These are phyloP conservation scores for Naumovozyma baii DNA, from an alignment of 805 yeast genomes.

Conservation along the genomic window DNA sequence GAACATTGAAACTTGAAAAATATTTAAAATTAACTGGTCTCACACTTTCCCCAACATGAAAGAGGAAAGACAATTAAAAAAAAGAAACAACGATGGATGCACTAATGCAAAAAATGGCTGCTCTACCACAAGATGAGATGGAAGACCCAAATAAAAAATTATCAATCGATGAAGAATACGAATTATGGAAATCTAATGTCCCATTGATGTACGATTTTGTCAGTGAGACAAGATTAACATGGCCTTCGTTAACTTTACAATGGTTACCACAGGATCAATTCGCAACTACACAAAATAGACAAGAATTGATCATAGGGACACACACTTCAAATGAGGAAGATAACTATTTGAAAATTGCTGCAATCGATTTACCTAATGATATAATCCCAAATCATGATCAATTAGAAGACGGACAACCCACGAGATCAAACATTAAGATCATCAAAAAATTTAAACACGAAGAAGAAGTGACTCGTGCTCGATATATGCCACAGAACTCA, in stretches of 20 bases:
- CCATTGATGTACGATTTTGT: conserved; percentile 77
- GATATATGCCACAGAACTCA: conserved; percentile 56
- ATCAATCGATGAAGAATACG: conserved; percentile 47
- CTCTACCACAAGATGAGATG: not conserved
- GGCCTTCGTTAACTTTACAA: conserved; percentile 77
- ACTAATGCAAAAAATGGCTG: not conserved
- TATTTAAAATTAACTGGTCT: too few species aligned
- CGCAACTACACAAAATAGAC: conserved; percentile 26
- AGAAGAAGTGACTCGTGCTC: conserved; percentile 63
- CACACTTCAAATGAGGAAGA: conserved; percentile 63
- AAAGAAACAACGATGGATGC: not conserved
- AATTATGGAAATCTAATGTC: conserved; percentile 72
- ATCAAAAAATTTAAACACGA: conserved; percentile 50
- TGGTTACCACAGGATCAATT: conserved; percentile 47
- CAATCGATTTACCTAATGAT: conserved; percentile 48
- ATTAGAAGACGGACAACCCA: conserved; percentile 14
- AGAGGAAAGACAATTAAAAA: not conserved
- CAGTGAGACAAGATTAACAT: conserved; percentile 65
- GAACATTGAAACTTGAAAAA: too few species aligned
- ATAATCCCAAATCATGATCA: conserved; percentile 14
- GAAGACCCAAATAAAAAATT: conserved; percentile 4
- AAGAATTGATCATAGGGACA: conserved; percentile 57
- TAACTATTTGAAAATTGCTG: conserved; percentile 56
- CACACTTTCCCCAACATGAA: too few species aligned
- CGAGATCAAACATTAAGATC: conserved; percentile 45